A percentile compares a stretch with the other conserved stretches of the same genome.
Conservation (phyloP, 2,329 filamentous ascomycete genomes). For the Ilyonectria mors-panacis region DNA sequence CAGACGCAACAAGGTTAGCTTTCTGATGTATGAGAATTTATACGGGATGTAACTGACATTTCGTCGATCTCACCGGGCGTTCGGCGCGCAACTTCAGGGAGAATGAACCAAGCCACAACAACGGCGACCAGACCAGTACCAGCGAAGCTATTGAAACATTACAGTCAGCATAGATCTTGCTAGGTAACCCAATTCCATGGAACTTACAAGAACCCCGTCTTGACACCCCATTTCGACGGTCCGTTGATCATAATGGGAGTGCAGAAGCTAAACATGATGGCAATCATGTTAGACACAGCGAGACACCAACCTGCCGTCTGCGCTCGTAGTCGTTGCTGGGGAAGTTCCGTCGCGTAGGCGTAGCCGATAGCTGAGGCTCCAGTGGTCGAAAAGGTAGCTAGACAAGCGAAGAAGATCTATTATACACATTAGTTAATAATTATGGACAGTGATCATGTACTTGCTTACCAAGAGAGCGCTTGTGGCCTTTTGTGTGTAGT, state of each 20-base stretch:
- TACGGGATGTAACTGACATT: slow-evolving; percentile 48
- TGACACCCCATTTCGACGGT: slow-evolving; percentile 57
- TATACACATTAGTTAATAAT: not conserved
- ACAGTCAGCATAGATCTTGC: not conserved
- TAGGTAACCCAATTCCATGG: slow-evolving; percentile 27
- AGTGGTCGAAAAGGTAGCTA: slow-evolving; percentile 34
- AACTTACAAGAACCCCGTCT: slow-evolving; percentile 59
- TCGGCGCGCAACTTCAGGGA: slow-evolving; percentile 53
- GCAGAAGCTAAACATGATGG: slow-evolving; percentile 61
- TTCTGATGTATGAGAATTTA: too few relatives aligned
- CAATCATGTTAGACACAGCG: slow-evolving; percentile 56
- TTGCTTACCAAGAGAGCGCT: slow-evolving; percentile 29
- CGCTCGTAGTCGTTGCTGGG: slow-evolving; percentile 29
- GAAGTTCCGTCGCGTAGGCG: slow-evolving; percentile 32
- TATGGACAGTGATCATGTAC: fast-evolving
- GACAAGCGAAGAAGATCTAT: slow-evolving; percentile 35
- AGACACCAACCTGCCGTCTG: slow-evolving; percentile 41
- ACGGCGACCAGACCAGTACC: slow-evolving; percentile 51
- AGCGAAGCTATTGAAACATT: slow-evolving; percentile 48
- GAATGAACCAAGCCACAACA: slow-evolving; percentile 54
- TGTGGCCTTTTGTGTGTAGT: slow-evolving; percentile 33
- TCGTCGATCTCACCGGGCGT: slow-evolving; percentile 57
- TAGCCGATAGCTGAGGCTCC: slow-evolving; percentile 34
- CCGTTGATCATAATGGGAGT: slow-evolving; percentile 62
- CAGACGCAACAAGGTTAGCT: not conserved